These are phyloP conservation scores for Clavulina sp. DNA, from an alignment of 768 basidiomycete genomes.

Conservation along the genomic window DNA sequence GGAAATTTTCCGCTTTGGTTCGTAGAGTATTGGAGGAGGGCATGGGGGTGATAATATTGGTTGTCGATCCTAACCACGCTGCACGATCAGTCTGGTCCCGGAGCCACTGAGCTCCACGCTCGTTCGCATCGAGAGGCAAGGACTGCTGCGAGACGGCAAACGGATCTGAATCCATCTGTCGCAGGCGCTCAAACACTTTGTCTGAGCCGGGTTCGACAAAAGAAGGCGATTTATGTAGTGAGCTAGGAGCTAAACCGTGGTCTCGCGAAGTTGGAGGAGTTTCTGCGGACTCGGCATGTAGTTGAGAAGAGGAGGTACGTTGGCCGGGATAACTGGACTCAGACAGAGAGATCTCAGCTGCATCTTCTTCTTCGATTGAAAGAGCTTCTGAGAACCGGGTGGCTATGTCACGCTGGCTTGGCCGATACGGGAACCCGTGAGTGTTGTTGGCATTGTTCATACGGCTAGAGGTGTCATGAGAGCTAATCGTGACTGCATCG, in stretches of 20 bases:
- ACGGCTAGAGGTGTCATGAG: background rate
- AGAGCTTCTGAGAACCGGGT: background rate
- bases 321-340: background rate
- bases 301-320: background rate
- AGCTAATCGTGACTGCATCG: background rate
- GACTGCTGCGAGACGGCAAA: background rate
- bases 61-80: too few species aligned
- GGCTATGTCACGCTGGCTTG: background rate
- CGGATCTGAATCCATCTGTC: too few species aligned
- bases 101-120: conserved; percentile 66
- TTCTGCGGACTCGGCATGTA: background rate
- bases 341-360: background rate
- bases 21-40: conserved; percentile 28
- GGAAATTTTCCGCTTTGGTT: background rate
- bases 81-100: conserved; percentile 61
- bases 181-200: background rate
- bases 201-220: background rate
- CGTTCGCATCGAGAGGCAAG: conserved; percentile 17
- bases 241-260: background rate
- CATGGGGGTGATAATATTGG: conserved; percentile 42
- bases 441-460: background rate
- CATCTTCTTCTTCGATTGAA: background rate
- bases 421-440: background rate
- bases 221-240: background rate
- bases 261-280: background rate